These are phyloP conservation scores for Bipolaris bicolor DNA, from an alignment of 2,329 filamentous ascomycete species.

Conservation along the genomic window DNA sequence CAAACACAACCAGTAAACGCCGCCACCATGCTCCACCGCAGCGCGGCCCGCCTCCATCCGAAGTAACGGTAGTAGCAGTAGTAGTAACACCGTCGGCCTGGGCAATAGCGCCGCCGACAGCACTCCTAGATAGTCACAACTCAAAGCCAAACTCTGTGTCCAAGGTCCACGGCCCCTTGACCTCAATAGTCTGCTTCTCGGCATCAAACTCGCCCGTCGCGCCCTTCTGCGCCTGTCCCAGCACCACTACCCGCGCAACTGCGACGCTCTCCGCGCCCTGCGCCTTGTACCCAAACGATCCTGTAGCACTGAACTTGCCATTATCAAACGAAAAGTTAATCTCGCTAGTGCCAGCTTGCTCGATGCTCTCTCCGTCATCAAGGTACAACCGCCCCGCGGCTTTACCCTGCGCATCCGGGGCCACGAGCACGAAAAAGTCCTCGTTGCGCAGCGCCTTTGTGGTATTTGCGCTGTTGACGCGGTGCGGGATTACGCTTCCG, in stretches of 20 bases:
- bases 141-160: slow-evolving; percentile 28
- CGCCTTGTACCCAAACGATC: slow-evolving; percentile 59
- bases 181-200: slow-evolving; percentile 19
- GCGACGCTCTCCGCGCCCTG: slow-evolving; percentile 33
- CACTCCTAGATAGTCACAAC: slow-evolving; percentile 13
- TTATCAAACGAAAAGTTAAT: slow-evolving; percentile 66
- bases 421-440: slow-evolving; percentile 74
- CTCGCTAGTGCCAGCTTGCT: slow-evolving; percentile 62
- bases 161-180: slow-evolving; percentile 41
- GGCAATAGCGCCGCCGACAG: neutral
- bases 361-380: slow-evolving; percentile 75
- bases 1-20: neutral
- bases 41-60: neutral
- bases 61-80: neutral
- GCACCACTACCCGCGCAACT: slow-evolving; percentile 34
- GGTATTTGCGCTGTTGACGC: slow-evolving; percentile 63
- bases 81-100: neutral
- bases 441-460: slow-evolving; percentile 68
- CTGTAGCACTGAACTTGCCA: slow-evolving; percentile 59
- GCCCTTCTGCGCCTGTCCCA: slow-evolving; percentile 33
- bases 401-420: slow-evolving; percentile 65
- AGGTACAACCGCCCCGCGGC: slow-evolving; percentile 74
- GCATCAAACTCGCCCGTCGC: slow-evolving; percentile 25
- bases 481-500: slow-evolving; percentile 68
- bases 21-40: neutral